A percentile compares a stretch with the other conserved stretches of the same genome.
These are phyloP conservation scores for Boechera divaricarpa DNA, from an alignment of 345 rosid species.

Conservation along the genomic window DNA sequence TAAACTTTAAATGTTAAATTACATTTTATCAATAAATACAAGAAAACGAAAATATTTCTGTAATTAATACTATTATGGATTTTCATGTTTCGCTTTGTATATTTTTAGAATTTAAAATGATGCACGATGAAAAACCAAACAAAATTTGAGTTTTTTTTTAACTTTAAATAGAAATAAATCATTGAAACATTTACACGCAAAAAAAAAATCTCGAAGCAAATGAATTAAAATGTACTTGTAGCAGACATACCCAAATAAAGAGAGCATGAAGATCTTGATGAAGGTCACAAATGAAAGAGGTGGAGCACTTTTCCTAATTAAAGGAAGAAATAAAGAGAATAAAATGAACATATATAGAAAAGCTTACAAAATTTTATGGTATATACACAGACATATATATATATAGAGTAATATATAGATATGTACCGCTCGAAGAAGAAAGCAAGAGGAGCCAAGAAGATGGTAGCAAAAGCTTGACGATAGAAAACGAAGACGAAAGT, in stretches of 20 bases:
- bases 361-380: not conserved
- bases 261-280: constrained; percentile 78
- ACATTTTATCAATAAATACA: not conserved
- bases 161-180: not conserved
- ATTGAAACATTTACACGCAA: not conserved
- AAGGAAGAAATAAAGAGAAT: not conserved
- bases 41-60: not conserved
- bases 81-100: not conserved
- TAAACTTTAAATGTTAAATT: not conserved
- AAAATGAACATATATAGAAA: not conserved
- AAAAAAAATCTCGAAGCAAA: not conserved
- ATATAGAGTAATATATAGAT: not conserved
- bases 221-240: not conserved
- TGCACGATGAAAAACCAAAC: not conserved
- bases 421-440: constrained; percentile 71
- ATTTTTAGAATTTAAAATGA: not conserved
- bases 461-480: constrained; percentile 79
- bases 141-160: not conserved
- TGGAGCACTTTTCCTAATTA: constrained; percentile 71
- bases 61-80: not conserved
- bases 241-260: constrained; percentile 67
- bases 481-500: constrained; percentile 81
- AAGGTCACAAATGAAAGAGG: constrained; percentile 64
- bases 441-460: constrained; percentile 76
- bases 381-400: not conserved